These are phyloP conservation scores for Trametes pubescens DNA, from an alignment of 1,284 basidiomycete genomes.

Conservation along the genomic window DNA sequence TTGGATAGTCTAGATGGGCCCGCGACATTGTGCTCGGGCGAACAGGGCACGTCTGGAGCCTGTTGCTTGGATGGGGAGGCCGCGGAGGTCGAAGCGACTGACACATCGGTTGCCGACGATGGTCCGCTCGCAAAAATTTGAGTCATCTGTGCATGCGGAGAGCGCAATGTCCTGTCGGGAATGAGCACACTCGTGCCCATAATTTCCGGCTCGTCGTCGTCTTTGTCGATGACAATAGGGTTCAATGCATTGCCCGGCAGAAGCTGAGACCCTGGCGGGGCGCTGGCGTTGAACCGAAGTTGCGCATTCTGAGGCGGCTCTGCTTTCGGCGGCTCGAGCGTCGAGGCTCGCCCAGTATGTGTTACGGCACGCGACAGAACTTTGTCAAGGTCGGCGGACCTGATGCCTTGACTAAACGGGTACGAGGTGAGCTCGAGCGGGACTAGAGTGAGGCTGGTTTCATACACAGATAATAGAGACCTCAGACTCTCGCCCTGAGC, in stretches of 20 bases:
- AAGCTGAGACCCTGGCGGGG: neutral
- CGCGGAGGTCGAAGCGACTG: neutral
- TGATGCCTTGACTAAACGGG: conserved; percentile 25
- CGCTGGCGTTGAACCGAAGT: neutral
- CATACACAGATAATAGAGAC: conserved; percentile 31
- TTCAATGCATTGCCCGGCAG: conserved; percentile 21
- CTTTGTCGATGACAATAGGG: conserved; percentile 33
- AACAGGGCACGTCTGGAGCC: neutral
- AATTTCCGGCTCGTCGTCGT: conserved; percentile 13
- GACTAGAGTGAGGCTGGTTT: neutral
- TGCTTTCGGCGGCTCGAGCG: conserved; percentile 4
- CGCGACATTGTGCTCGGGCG: neutral
- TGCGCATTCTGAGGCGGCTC: neutral
- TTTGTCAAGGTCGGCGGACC: conserved; percentile 22
- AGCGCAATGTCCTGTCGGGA: neutral
- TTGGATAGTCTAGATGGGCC: neutral
- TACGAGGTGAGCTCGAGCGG: neutral
- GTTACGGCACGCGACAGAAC: conserved; percentile 21
- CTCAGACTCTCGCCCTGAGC: conserved; percentile 28
- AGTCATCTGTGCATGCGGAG: neutral
- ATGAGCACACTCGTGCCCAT: neutral
- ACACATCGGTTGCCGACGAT: neutral
- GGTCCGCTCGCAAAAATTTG: neutral
- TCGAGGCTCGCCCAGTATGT: conserved; percentile 6
- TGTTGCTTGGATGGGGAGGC: neutral